phyloP scores from a whole-genome alignment of 805 yeast species.

The Sugiyamaella boreocaroliniensis region DNA sequence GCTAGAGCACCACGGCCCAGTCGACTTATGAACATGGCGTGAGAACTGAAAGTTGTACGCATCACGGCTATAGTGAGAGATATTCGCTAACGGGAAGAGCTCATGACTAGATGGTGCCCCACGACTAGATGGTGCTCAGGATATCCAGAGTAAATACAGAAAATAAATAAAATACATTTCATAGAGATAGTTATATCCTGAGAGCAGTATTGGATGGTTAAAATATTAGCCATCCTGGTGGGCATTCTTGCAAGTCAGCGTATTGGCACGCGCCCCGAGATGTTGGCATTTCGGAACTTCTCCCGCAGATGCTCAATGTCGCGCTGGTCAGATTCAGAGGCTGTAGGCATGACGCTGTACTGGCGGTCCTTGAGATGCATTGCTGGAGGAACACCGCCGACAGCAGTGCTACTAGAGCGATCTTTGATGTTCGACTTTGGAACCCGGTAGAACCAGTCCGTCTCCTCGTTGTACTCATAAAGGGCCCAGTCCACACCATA shows the following conservation, averaged over 20 bases:
- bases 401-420: background rate
- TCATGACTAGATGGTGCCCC: background rate
- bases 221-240: too few species aligned
- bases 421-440: slow-evolving; percentile 27
- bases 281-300: slow-evolving; percentile 1
- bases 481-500: slow-evolving; percentile 92
- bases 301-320: slow-evolving; percentile 8
- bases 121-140: background rate
- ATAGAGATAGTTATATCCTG: too few species aligned
- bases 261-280: background rate
- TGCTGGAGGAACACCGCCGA: background rate
- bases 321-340: slow-evolving; percentile 5
- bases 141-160: background rate
- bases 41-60: background rate
- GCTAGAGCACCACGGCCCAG: background rate
- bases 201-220: too few species aligned
- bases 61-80: too few species aligned
- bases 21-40: background rate
- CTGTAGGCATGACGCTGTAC: slow-evolving; percentile 21
- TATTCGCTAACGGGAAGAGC: too few species aligned
- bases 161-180: background rate
- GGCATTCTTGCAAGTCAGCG: too few species aligned
- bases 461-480: slow-evolving; percentile 74
- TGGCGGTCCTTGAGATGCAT: slow-evolving; percentile 16
- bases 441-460: slow-evolving; percentile 72